Base-by-base conservation (phyloP, 139 green algal genomes). In the Auxenochlorella pyrenoidosa region DNA sequence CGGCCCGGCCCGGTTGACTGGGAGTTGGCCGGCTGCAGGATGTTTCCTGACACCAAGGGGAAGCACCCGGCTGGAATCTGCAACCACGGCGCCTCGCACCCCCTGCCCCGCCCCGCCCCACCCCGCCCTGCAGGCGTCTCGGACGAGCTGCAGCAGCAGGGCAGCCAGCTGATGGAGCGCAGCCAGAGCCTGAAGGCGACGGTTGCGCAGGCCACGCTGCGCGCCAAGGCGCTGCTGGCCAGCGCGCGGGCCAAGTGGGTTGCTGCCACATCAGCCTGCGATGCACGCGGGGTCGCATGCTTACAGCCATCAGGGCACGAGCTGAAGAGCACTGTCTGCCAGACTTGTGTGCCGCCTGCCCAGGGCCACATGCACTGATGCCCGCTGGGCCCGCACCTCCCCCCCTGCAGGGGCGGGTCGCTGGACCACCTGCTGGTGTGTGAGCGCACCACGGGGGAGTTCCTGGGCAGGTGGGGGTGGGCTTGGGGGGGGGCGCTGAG, bases 371-470 rank as follows among this genome's bases (percentile, higher is more conserved):
- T 30, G 21, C 66, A 5, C 21, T 16, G 28, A 30, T 18, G 66
- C 32, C 5, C 1, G 32, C 66, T 40, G 66, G 66, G 1, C 54
- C 54, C 54, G 16, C 54, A 2, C 78, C 26, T 36, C 10, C n/a
- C 38, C 41, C 13, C 76, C 36, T 83, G 84, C 75, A 88, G 84
- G 84, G 79, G 26, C 34, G 84, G 88, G 54, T 47, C 30, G n/a
- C 43, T 92, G 60, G 89, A 90, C 47, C 78, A 90, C 72, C 54
- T 92, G 65, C 76, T 92, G 71, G 70, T 90, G 34, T 63, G 28
- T 3, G 66, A 51, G 15, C 80, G 89, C 58, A 41, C 47, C 59
- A 40, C 85, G 34, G 22, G n/a, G 0, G 75, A 92, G 71, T 92
- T 92, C 58, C n/a, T 90, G 28, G 80, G 80, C 36, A 66, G 79